Conservation (phyloP, 192 early-diverging fungal genomes). For the Coemansia pectinata region DNA sequence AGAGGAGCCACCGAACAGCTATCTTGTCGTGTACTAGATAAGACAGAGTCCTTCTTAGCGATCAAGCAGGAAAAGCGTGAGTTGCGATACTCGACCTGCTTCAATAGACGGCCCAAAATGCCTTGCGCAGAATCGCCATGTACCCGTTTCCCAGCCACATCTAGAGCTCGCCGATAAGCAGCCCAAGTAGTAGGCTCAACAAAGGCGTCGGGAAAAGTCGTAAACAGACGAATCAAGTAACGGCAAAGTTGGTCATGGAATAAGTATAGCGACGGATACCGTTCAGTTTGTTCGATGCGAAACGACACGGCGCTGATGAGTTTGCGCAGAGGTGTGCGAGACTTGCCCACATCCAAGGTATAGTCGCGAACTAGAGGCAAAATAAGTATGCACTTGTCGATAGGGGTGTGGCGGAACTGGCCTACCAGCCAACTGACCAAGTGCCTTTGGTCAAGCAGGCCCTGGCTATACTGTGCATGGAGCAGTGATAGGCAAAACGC, state of each 20-base stretch:
- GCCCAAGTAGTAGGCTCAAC: constrained; percentile 52
- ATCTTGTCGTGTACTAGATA: background rate
- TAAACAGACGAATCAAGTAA: constrained; percentile 33
- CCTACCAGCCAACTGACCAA: constrained; percentile 47
- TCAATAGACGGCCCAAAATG: background rate
- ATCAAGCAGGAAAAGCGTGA: constrained; percentile 12
- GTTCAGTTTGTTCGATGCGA: constrained; percentile 24
- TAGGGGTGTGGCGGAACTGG: constrained; percentile 20
- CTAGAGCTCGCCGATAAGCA: constrained; percentile 17
- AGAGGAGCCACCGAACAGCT: constrained; percentile 8
- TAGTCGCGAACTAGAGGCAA: constrained; percentile 40
- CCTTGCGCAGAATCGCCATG: background rate
- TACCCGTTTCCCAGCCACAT: background rate
- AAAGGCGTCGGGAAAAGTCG: constrained; percentile 43
- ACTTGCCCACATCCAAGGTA: constrained; percentile 35
- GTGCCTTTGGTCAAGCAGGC: constrained; percentile 49
- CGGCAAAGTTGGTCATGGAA: constrained; percentile 15
- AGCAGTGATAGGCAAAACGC: constrained; percentile 28
- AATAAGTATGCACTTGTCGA: constrained; percentile 49
- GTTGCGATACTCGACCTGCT: constrained; percentile 30
- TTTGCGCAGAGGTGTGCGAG: constrained; percentile 53
- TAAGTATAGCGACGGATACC: constrained; percentile 16
- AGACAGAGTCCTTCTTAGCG: background rate
- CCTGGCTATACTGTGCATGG: constrained; percentile 44
- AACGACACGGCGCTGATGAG: constrained; percentile 34